phyloP scores from a whole-genome alignment of 1,284 basidiomycete species.

The Cystobasidiaceae sp. region DNA sequence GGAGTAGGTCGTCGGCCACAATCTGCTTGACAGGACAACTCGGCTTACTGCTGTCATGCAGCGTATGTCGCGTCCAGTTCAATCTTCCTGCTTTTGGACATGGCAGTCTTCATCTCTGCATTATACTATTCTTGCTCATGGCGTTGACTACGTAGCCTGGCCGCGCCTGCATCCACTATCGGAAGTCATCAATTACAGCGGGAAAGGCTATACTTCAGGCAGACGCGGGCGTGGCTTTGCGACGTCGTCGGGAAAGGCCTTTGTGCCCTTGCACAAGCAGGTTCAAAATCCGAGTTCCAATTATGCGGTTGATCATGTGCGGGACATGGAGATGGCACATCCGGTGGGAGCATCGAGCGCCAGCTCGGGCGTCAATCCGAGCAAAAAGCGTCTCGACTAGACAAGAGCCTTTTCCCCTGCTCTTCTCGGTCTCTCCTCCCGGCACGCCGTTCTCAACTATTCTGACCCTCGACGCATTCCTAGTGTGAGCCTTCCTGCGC shows the following conservation, averaged over 20 bases:
- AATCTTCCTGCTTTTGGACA: conserved; percentile 66
- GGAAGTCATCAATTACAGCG: conserved; percentile 77
- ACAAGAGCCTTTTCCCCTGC: not conserved
- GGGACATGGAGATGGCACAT: conserved; percentile 33
- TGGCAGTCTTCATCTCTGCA: conserved; percentile 55
- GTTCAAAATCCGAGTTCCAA: conserved; percentile 47
- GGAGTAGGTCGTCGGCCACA: conserved; percentile 57
- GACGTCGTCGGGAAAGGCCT: conserved; percentile 48
- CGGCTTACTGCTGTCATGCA: conserved; percentile 38
- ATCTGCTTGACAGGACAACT: conserved; percentile 35
- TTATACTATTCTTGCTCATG: conserved; percentile 67
- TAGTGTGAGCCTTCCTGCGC: not conserved
- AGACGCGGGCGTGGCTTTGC: conserved; percentile 65
- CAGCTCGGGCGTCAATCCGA: conserved; percentile 42
- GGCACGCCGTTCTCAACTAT: not conserved
- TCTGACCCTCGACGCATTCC: not conserved
- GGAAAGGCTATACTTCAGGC: conserved; percentile 74
- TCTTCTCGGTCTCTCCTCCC: not conserved
- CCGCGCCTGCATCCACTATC: conserved; percentile 81
- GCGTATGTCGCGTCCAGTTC: conserved; percentile 32
- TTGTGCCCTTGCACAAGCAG: conserved; percentile 40
- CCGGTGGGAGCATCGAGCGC: conserved; percentile 13
- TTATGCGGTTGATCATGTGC: conserved; percentile 39
- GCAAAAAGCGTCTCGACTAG: conserved; percentile 40
- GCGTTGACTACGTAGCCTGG: conserved; percentile 85